phyloP scores from a whole-genome alignment of 2,329 filamentous ascomycete genomes.

The Venturia effusa region DNA sequence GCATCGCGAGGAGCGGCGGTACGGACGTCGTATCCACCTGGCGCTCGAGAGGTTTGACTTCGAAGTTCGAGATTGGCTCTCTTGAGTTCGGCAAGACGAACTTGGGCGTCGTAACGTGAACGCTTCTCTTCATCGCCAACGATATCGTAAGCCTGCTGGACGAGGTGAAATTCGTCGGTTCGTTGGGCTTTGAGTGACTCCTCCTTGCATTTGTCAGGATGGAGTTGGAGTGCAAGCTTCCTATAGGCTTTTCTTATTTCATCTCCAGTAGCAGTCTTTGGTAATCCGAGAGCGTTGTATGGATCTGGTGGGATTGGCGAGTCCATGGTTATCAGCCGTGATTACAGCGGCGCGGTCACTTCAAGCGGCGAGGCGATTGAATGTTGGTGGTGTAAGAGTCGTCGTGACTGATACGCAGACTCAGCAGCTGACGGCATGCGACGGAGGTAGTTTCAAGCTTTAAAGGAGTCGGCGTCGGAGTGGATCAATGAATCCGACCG shows the following conservation, averaged over 20 bases:
- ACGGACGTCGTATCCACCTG: slow-evolving; percentile 2
- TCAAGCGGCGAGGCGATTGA: neutral
- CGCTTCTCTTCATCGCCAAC: slow-evolving; percentile 68
- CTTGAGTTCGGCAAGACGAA: slow-evolving; percentile 55
- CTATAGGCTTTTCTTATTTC: slow-evolving; percentile 72
- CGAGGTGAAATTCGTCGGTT: slow-evolving; percentile 79
- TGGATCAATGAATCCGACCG: neutral
- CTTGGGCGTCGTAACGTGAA: slow-evolving; percentile 65
- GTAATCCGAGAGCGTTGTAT: slow-evolving; percentile 65
- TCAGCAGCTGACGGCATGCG: neutral
- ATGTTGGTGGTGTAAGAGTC: neutral
- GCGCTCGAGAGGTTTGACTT: neutral
- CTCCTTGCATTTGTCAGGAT: slow-evolving; percentile 76
- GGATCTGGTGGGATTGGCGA: slow-evolving; percentile 54
- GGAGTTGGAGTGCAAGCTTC: slow-evolving; percentile 78
- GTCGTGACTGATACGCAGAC: neutral
- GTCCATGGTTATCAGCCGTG: slow-evolving; percentile 27
- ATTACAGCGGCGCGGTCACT: neutral
- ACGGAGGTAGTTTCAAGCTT: neutral
- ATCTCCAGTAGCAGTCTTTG: slow-evolving; percentile 56
- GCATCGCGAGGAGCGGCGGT: slow-evolving; percentile 8
- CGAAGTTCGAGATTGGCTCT: slow-evolving; percentile 31
- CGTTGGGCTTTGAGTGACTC: slow-evolving; percentile 65
- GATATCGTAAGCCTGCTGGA: slow-evolving; percentile 87
- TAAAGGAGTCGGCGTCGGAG: neutral